Conservation (phyloP, 495 filamentous ascomycete genomes). For the Xeromyces bisporus region DNA sequence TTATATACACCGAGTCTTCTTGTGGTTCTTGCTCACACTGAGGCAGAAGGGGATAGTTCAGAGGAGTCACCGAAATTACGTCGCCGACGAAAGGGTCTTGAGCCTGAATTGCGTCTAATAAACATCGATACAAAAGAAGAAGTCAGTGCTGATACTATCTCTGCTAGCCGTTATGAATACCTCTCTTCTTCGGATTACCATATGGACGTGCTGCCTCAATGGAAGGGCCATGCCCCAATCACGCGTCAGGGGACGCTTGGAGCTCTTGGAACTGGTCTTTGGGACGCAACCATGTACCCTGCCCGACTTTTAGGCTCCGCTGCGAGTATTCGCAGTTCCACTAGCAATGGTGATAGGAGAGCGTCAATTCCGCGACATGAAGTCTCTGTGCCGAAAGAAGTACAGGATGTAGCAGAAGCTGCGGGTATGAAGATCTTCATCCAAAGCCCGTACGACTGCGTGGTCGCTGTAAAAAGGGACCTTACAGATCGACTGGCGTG, state of each 20-base stretch:
- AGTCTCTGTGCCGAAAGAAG: conserved; percentile 20
- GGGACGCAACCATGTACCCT: conserved; percentile 74
- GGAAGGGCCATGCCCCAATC: conserved; percentile 39
- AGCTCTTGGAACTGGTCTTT: conserved; percentile 40
- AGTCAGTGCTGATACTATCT: conserved; percentile 63
- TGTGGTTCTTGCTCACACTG: conserved; percentile 77
- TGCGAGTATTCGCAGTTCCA: conserved; percentile 62
- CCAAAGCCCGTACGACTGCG: conserved; percentile 88
- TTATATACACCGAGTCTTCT: conserved; percentile 87
- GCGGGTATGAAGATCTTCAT: conserved; percentile 86
- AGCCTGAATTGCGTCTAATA: conserved; percentile 80
- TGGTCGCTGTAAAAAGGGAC: conserved; percentile 72
- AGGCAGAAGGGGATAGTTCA: conserved; percentile 42
- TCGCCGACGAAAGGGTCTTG: conserved; percentile 54
- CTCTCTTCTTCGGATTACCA: conserved; percentile 89
- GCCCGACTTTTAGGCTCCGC: conserved; percentile 69
- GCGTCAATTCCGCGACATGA: conserved; percentile 19
- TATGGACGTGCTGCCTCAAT: conserved; percentile 63
- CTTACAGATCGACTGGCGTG: conserved; percentile 68
- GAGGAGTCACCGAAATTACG: conserved; percentile 30
- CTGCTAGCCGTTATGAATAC: conserved; percentile 67
- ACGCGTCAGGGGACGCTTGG: conserved; percentile 54
- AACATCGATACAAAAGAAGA: conserved; percentile 68
- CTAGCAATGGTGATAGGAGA: conserved; percentile 40
- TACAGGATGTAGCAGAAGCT: conserved; percentile 30